Conservation (phyloP, 305 asterid species). For the Fraxinus albicans region DNA sequence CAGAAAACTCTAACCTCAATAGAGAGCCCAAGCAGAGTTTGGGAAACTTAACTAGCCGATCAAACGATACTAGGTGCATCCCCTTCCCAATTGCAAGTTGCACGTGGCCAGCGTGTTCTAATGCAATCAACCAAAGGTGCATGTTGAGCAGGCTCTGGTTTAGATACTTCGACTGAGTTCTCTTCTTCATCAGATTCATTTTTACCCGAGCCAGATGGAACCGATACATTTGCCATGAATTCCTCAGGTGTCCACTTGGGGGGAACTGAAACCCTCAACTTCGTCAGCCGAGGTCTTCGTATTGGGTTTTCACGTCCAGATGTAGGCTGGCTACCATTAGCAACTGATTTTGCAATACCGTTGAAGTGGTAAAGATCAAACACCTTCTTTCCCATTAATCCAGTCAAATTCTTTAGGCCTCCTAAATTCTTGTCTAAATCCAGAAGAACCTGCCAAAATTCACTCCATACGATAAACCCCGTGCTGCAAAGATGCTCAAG, state of each 20-base stretch:
- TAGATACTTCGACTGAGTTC: slow-evolving; percentile 45
- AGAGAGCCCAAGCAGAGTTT: neutral
- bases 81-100: slow-evolving; percentile 87
- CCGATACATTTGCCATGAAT: slow-evolving; percentile 59
- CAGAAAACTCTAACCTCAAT: neutral
- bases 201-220: slow-evolving; percentile 26
- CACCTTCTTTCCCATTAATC: slow-evolving; percentile 76
- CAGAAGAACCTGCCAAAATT: slow-evolving; percentile 80
- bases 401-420: slow-evolving; percentile 84
- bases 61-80: slow-evolving; percentile 93
- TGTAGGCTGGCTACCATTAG: slow-evolving; percentile 39
- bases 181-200: slow-evolving; percentile 35
- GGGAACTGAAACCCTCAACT: slow-evolving; percentile 82
- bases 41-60: neutral
- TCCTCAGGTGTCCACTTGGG: slow-evolving; percentile 97
- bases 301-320: slow-evolving; percentile 50
- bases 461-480: slow-evolving; percentile 93
- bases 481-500: slow-evolving; percentile 60
- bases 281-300: slow-evolving; percentile 80
- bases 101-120: slow-evolving; percentile 84
- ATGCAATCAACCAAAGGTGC: slow-evolving; percentile 93
- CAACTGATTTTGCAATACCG: slow-evolving; percentile 80
- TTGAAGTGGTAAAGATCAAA: slow-evolving; percentile 89
- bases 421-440: slow-evolving; percentile 80
- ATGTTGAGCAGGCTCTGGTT: slow-evolving; percentile 66